Percentiles rank a stretch among this genome's conserved stretches.
phyloP scores from a whole-genome alignment of 1,139 yeast genomes.

The Scheffersomyces parashehatae region DNA sequence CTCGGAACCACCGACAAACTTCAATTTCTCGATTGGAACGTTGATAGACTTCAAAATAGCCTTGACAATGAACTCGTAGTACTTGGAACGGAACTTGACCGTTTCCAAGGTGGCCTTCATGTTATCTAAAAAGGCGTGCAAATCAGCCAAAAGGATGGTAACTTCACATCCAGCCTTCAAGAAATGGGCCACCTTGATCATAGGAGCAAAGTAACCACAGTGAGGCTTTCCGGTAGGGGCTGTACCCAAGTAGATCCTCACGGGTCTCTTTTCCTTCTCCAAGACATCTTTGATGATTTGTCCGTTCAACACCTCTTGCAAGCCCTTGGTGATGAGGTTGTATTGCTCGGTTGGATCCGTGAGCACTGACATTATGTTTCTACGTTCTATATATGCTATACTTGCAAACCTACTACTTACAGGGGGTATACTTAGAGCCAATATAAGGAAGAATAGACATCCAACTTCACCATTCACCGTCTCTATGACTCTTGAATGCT shows the following conservation, averaged over 20 bases:
- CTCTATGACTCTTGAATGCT: too few relatives aligned
- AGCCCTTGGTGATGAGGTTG: slow-evolving; percentile 76
- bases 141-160: slow-evolving; percentile 88
- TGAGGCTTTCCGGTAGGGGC: slow-evolving; percentile 96
- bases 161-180: slow-evolving; percentile 96
- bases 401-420: too few relatives aligned
- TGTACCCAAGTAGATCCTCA: slow-evolving; percentile 91
- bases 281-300: slow-evolving; percentile 85
- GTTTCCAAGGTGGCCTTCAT: slow-evolving; percentile 98
- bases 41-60: slow-evolving; percentile 81
- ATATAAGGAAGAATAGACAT: too few relatives aligned
- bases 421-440: too few relatives aligned
- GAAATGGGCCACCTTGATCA: slow-evolving; percentile 95
- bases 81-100: slow-evolving; percentile 83
- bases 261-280: slow-evolving; percentile 77
- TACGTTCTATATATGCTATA: too few relatives aligned
- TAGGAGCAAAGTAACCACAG: slow-evolving; percentile 97
- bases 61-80: slow-evolving; percentile 81
- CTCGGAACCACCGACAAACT: slow-evolving; percentile 82
- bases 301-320: slow-evolving; percentile 89
- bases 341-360: slow-evolving; percentile 63
- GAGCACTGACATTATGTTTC: slow-evolving; percentile 19
- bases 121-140: slow-evolving; percentile 96
- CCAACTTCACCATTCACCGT: too few relatives aligned
- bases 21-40: slow-evolving; percentile 87